A percentile compares a stretch with the other conserved stretches of the same genome.
Conservation (phyloP, 495 filamentous ascomycete species). For the Penicillium pulvis region DNA sequence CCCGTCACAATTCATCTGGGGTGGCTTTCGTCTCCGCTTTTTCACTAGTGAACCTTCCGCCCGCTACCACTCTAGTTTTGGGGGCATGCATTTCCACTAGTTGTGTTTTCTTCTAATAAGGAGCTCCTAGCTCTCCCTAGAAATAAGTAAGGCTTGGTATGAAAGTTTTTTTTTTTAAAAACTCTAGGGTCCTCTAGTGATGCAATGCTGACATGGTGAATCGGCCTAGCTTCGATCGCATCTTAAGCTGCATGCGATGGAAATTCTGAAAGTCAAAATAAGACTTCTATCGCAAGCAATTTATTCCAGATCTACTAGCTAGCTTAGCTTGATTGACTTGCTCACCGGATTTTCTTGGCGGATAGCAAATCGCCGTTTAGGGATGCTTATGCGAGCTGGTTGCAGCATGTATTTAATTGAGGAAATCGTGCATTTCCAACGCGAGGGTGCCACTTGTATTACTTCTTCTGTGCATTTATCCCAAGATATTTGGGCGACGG, state of each 20-base stretch:
- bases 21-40: background rate
- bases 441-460: no score
- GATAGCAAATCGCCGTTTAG: background rate
- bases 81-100: background rate
- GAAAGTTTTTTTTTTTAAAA: no score
- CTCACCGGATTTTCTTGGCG: background rate
- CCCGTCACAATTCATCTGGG: conserved; percentile 1
- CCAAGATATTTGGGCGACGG: no score
- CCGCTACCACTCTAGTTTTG: background rate
- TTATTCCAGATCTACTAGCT: background rate
- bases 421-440: no score
- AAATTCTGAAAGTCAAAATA: background rate
- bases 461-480: no score
- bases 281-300: no score
- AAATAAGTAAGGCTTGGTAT: background rate
- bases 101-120: background rate
- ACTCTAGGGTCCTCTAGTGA: background rate
- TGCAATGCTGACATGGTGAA: background rate
- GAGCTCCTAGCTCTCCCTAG: background rate
- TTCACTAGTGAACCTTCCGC: conserved; percentile 8
- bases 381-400: no score
- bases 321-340: background rate
- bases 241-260: background rate
- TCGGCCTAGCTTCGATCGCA: background rate
- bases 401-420: no score